Evolutionary conservation across 2,329 filamentous ascomycete genomes (phyloP).

Genomic region (Phialocephala sp.): DNA sequence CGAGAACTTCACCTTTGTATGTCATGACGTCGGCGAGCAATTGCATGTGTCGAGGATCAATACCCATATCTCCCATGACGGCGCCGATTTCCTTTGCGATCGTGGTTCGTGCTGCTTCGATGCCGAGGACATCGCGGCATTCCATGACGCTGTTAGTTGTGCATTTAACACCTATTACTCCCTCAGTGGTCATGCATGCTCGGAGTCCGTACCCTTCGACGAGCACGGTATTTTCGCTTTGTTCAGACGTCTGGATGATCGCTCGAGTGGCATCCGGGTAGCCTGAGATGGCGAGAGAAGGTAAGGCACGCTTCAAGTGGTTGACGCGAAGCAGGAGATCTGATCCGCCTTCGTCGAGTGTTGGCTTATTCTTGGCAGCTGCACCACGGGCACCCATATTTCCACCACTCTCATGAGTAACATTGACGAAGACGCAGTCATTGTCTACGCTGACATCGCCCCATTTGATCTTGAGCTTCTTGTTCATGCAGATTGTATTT

Average conservation of each 20-base stretch:
- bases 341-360: conserved; percentile 57
- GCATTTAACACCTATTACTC: conserved; percentile 78
- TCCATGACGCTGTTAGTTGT: conserved; percentile 91
- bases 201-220: conserved; percentile 95
- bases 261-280: conserved; percentile 86
- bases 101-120: conserved; percentile 89
- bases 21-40: conserved; percentile 98
- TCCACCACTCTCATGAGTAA: conserved; percentile 60
- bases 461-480: conserved; percentile 78
- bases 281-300: conserved; percentile 84
- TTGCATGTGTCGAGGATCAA: conserved; percentile 98
- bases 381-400: conserved; percentile 39
- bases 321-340: conserved; percentile 81
- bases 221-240: conserved; percentile 71
- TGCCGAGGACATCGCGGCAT: conserved; percentile 83
- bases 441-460: conserved; percentile 67
- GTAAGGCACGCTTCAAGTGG: conserved; percentile 80
- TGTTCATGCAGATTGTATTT: conserved; percentile 76
- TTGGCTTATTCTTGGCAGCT: conserved; percentile 35
- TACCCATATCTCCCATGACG: conserved; percentile 94
- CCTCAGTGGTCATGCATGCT: conserved; percentile 90
- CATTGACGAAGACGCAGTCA: conserved; percentile 73
- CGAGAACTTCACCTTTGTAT: conserved; percentile 95
- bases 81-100: conserved; percentile 87
- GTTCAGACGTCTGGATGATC: conserved; percentile 83